Evolutionary conservation across 1,284 basidiomycete species (phyloP).

Genomic region (Moesziomyces antarcticus): DNA sequence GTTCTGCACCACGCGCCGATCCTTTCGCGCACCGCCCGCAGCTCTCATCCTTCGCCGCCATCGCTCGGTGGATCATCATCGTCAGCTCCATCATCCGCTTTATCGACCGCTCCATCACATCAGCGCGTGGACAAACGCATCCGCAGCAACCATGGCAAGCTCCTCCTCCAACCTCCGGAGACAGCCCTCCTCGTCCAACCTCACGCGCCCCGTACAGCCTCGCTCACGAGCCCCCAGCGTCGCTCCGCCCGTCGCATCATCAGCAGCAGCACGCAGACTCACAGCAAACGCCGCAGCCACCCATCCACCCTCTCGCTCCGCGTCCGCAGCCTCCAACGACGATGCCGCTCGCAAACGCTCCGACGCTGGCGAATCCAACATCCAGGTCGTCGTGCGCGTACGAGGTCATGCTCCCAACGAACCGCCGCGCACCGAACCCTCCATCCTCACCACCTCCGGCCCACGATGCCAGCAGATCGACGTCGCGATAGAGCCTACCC

Average conservation of each 20-base stretch:
- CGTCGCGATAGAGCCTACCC: slow-evolving; percentile 52
- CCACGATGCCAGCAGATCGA: slow-evolving; percentile 57
- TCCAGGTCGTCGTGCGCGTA: slow-evolving; percentile 66
- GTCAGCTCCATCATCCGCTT: slow-evolving; percentile 15
- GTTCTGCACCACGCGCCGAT: slow-evolving; percentile 4
- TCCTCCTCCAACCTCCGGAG: slow-evolving; percentile 26
- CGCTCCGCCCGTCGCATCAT: slow-evolving; percentile 35
- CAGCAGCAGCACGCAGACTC: slow-evolving; percentile 33
- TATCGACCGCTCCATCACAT: background rate
- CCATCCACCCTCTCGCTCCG: slow-evolving; percentile 16
- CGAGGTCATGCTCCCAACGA: slow-evolving; percentile 47
- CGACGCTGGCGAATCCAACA: slow-evolving; percentile 54
- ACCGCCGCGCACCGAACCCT: slow-evolving; percentile 23
- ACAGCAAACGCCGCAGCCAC: slow-evolving; percentile 12
- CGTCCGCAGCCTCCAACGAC: slow-evolving; percentile 22
- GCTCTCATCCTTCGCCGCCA: background rate
- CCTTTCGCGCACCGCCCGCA: background rate
- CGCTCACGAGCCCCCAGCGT: slow-evolving; percentile 45
- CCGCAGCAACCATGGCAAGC: slow-evolving; percentile 25
- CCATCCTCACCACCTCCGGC: slow-evolving; percentile 56
- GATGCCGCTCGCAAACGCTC: slow-evolving; percentile 22
- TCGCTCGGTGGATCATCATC: background rate
- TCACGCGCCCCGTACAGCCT: slow-evolving; percentile 31
- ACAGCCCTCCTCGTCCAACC: slow-evolving; percentile 35
- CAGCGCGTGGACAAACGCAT: background rate